Conservation (phyloP, 2,329 filamentous ascomycete genomes). For the Sclerotinia glacialis region DNA sequence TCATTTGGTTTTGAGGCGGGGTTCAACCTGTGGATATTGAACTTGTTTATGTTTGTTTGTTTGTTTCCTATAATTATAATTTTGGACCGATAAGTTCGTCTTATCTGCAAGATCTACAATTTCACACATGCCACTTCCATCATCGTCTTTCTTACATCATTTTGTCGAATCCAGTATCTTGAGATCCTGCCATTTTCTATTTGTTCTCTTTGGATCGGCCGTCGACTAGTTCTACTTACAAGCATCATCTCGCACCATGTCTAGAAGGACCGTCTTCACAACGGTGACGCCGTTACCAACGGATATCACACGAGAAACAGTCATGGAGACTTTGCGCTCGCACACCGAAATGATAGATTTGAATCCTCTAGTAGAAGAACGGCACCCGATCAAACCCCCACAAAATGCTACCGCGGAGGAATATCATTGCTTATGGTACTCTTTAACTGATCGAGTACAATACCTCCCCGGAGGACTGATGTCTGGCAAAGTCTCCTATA, state of each 20-base stretch:
- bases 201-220: background rate
- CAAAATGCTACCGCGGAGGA: conserved; percentile 67
- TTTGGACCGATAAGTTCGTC: background rate
- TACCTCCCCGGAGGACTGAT: conserved; percentile 66
- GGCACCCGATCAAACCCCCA: conserved; percentile 66
- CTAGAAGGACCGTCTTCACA: conserved; percentile 60
- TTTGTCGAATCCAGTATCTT: background rate
- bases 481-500: conserved; percentile 70
- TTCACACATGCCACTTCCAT: background rate
- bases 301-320: conserved; percentile 64
- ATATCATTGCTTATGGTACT: conserved; percentile 71
- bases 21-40: too few relatives aligned
- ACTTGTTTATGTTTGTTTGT: too few relatives aligned
- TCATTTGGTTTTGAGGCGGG: too few relatives aligned
- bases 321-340: conserved; percentile 71
- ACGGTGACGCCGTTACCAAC: conserved; percentile 74
- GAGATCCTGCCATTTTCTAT: background rate
- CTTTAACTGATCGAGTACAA: conserved; percentile 71
- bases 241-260: conserved; percentile 27
- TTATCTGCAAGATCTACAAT: background rate
- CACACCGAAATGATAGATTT: conserved; percentile 83
- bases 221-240: background rate
- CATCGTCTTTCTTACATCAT: background rate
- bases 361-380: conserved; percentile 56
- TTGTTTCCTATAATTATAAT: background rate